phyloP scores from a whole-genome alignment of 2,329 filamentous ascomycete species.

The Calonectria honghensis region DNA sequence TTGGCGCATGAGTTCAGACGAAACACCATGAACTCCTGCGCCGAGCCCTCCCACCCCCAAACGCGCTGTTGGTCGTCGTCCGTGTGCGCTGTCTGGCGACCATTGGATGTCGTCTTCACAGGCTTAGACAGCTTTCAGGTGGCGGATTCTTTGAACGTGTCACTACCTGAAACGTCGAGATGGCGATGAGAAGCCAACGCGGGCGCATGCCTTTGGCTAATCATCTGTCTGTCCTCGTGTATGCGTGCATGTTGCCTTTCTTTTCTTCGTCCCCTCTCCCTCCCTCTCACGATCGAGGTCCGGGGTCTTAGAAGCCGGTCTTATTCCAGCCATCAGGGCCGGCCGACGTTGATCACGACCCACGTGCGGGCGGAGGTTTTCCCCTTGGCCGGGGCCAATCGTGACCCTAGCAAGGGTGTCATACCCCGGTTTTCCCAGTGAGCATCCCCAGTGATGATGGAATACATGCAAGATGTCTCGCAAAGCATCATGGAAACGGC shows the following conservation, averaged over 20 bases:
- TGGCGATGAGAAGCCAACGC: slow-evolving; percentile 3
- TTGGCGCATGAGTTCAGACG: slow-evolving; percentile 28
- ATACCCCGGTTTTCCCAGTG: background rate
- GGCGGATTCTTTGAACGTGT: background rate
- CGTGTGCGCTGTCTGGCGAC: background rate
- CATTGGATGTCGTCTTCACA: background rate
- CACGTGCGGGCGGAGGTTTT: slow-evolving; percentile 14
- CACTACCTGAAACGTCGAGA: slow-evolving; percentile 4
- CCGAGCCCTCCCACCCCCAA: background rate
- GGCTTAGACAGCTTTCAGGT: background rate
- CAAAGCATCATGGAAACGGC: slow-evolving; percentile 26
- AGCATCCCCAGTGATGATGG: background rate
- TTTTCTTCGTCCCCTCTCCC: background rate
- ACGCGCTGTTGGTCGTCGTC: background rate
- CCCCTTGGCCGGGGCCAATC: slow-evolving; percentile 8
- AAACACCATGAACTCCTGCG: slow-evolving; percentile 25
- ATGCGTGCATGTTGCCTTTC: background rate
- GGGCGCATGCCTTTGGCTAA: background rate
- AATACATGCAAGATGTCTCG: slow-evolving; percentile 8
- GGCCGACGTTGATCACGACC: slow-evolving; percentile 19
- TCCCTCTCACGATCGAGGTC: background rate
- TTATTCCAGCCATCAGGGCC: slow-evolving; percentile 3
- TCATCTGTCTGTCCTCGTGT: background rate
- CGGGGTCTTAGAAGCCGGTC: slow-evolving; percentile 3
- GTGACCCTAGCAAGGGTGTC: background rate